Percentiles rank a stretch among this genome's conserved stretches.
Evolutionary conservation across 805 yeast species (phyloP).

Genomic region (Suhomyces xylopsoci): DNA sequence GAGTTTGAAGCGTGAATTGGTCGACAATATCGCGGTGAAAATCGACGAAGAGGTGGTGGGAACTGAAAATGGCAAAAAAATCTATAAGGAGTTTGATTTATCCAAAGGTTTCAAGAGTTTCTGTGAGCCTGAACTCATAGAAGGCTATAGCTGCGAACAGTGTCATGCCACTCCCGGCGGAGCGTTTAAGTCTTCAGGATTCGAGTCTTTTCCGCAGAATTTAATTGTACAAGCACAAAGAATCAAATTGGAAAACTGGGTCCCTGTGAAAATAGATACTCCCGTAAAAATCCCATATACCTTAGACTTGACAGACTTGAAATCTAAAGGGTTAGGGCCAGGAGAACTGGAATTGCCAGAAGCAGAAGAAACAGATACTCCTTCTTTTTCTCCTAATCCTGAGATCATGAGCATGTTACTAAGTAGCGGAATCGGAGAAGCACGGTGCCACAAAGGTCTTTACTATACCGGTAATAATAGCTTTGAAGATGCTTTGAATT

Average conservation of each 20-base stretch:
- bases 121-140: slow-evolving; percentile 52
- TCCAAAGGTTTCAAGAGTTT: slow-evolving; percentile 45
- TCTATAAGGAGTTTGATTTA: slow-evolving; percentile 50
- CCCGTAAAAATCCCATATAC: slow-evolving; percentile 55
- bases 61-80: slow-evolving; percentile 40
- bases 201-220: slow-evolving; percentile 66
- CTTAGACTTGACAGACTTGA: slow-evolving; percentile 39
- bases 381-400: slow-evolving; percentile 51
- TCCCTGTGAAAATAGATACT: slow-evolving; percentile 75
- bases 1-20: slow-evolving; percentile 50
- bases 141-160: slow-evolving; percentile 55
- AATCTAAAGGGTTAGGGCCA: slow-evolving; percentile 39
- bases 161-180: slow-evolving; percentile 43
- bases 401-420: slow-evolving; percentile 52
- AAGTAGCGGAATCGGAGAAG: slow-evolving; percentile 86
- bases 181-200: slow-evolving; percentile 40
- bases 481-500: slow-evolving; percentile 78
- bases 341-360: slow-evolving; percentile 24
- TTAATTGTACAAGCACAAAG: slow-evolving; percentile 74
- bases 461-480: slow-evolving; percentile 64
- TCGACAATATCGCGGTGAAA: slow-evolving; percentile 64
- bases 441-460: slow-evolving; percentile 64
- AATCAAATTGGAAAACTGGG: slow-evolving; percentile 85
- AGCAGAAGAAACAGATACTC: slow-evolving; percentile 12
- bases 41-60: slow-evolving; percentile 42